A percentile compares a stretch with the other conserved stretches of the same genome.
Conservation (phyloP, 495 filamentous ascomycete species). For the Thermothielavioides terrestris region DNA sequence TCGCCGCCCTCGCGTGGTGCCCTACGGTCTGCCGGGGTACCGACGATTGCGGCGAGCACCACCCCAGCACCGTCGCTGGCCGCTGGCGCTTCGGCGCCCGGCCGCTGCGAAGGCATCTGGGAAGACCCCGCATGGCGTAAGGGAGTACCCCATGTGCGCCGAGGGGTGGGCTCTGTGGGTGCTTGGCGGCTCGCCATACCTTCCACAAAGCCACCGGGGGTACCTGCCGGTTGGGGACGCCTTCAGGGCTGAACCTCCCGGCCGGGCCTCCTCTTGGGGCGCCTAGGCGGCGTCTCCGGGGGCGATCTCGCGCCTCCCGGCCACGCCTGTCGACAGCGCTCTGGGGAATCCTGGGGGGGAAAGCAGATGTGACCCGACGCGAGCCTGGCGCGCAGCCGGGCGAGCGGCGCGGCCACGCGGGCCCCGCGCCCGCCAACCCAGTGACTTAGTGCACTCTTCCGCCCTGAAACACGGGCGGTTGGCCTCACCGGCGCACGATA, state of each 20-base stretch:
- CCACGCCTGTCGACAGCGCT: conserved; percentile 10
- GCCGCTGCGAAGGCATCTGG: neutral
- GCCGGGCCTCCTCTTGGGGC: conserved; percentile 12
- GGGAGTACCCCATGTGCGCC: conserved; percentile 1
- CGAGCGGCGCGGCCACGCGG: conserved; percentile 15
- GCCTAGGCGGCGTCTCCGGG: conserved; percentile 6
- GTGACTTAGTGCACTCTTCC: conserved; percentile 19
- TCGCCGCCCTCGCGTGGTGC: conserved; percentile 9
- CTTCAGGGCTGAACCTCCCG: conserved; percentile 4
- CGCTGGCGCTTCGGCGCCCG: neutral
- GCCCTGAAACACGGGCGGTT: conserved; percentile 9
- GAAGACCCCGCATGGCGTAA: neutral
- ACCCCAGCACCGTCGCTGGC: conserved; percentile 4
- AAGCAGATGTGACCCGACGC: conserved; percentile 11
- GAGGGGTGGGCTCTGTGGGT: conserved; percentile 43
- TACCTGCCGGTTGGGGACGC: conserved; percentile 30
- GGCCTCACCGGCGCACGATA: conserved; percentile 36
- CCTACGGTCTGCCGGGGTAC: conserved; percentile 10
- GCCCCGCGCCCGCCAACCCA: no score
- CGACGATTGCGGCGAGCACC: conserved; percentile 6
- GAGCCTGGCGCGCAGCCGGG: conserved; percentile 16
- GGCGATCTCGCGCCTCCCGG: neutral
- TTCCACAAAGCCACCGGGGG: conserved; percentile 38
- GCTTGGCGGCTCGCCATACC: conserved; percentile 38
- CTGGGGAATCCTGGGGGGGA: conserved; percentile 18